phyloP scores from a whole-genome alignment of 305 asterid species.

The Fraxinus dipetala region DNA sequence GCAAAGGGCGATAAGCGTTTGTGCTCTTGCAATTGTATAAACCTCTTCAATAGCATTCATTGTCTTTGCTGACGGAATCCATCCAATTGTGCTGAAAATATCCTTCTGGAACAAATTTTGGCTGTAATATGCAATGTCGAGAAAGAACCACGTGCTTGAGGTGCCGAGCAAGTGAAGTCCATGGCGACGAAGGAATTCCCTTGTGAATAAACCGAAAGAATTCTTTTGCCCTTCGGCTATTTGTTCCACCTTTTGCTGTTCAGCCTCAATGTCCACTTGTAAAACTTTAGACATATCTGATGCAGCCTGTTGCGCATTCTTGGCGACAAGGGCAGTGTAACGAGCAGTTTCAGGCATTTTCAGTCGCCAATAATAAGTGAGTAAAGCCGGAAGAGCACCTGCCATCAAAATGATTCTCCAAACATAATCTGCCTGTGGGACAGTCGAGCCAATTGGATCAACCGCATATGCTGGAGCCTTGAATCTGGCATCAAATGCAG shows the following conservation, averaged over 20 bases:
- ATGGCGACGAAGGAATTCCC: slow-evolving; percentile 26
- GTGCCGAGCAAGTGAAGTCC: slow-evolving; percentile 37
- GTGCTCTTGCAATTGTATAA: slow-evolving; percentile 32
- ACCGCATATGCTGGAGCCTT: slow-evolving; percentile 30
- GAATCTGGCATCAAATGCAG: slow-evolving; percentile 16
- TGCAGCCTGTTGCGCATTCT: slow-evolving; percentile 36
- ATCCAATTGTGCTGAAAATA: slow-evolving; percentile 31
- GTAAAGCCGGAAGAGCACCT: slow-evolving; percentile 36
- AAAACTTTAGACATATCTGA: slow-evolving; percentile 37
- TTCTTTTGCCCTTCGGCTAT: background rate
- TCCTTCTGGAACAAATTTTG: slow-evolving; percentile 36
- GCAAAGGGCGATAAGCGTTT: slow-evolving; percentile 38
- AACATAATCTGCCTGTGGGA: slow-evolving; percentile 34
- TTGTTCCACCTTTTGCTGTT: slow-evolving; percentile 13
- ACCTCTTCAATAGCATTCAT: slow-evolving; percentile 33
- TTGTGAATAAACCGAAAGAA: slow-evolving; percentile 21
- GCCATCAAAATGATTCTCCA: slow-evolving; percentile 37
- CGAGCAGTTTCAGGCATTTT: slow-evolving; percentile 48
- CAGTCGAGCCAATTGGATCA: slow-evolving; percentile 25
- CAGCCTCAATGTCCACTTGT: slow-evolving; percentile 30
- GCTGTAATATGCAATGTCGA: slow-evolving; percentile 34
- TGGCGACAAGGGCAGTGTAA: slow-evolving; percentile 41
- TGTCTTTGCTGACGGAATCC: slow-evolving; percentile 35
- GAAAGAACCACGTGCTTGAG: slow-evolving; percentile 36
- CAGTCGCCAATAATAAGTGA: slow-evolving; percentile 38